Conservation (phyloP, 2,329 filamentous ascomycete species). For the Didymella arachidicola region DNA sequence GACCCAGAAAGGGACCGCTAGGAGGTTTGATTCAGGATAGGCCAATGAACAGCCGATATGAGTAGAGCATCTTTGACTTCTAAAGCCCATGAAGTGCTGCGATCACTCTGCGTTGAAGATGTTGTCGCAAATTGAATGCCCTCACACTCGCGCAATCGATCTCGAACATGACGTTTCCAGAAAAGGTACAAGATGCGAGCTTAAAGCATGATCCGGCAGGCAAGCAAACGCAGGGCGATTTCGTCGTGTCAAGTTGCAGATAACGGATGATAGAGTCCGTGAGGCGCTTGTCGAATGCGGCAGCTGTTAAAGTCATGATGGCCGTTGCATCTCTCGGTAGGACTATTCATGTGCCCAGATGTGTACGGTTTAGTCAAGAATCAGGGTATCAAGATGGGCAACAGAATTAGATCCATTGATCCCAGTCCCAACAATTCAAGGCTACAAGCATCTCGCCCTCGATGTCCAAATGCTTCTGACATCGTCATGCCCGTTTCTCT, state of each 20-base stretch:
- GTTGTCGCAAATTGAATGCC: not conserved
- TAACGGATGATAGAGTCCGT: not conserved
- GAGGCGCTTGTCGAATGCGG: constrained; percentile 6
- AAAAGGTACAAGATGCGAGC: constrained; percentile 2
- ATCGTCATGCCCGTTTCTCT: not conserved
- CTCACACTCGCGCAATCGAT: not conserved
- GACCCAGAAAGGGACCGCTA: not conserved
- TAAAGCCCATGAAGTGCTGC: not conserved
- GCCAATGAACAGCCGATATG: not conserved
- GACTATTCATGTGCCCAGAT: not conserved
- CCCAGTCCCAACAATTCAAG: not conserved
- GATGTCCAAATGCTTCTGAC: not conserved
- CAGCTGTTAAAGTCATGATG: constrained; percentile 1
- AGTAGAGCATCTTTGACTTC: not conserved
- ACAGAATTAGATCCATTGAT: not conserved
- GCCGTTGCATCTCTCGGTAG: not conserved
- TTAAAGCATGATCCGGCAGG: not conserved
- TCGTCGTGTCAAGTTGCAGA: not conserved
- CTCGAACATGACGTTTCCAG: constrained; percentile 14
- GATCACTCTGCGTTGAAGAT: not conserved
- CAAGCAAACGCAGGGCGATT: constrained; percentile 8
- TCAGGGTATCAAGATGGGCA: not conserved
- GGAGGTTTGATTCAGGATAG: not conserved
- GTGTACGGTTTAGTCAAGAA: not conserved
- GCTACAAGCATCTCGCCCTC: not conserved